phyloP scores from a whole-genome alignment of 345 rosid species.

The Corchorus olitorius region DNA sequence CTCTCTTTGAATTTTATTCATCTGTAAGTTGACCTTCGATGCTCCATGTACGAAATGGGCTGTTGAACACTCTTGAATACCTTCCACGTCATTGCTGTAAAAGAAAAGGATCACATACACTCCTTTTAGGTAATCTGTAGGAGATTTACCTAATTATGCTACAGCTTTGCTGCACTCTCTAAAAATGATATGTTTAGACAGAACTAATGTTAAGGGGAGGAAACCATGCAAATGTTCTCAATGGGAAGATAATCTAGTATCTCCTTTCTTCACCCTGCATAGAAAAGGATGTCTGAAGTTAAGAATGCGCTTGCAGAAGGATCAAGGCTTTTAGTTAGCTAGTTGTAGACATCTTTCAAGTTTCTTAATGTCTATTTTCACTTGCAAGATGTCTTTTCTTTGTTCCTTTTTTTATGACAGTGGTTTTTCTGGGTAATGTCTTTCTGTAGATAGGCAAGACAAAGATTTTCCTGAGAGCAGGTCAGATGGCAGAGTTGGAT shows the following conservation, averaged over 20 bases:
- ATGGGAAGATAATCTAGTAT: not conserved
- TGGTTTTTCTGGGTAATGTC: slow-evolving; percentile 10
- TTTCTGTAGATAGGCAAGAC: slow-evolving; percentile 81
- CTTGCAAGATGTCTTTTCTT: not conserved
- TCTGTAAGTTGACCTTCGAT: not conserved
- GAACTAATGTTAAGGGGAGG: not conserved
- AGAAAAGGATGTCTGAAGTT: slow-evolving; percentile 6
- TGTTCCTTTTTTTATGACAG: not conserved
- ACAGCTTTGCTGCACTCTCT: not conserved
- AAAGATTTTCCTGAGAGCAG: slow-evolving; percentile 94
- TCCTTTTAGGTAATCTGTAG: not conserved
- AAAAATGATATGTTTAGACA: not conserved
- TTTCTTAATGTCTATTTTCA: slow-evolving; percentile 16
- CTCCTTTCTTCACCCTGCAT: not conserved
- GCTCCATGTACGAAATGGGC: not conserved
- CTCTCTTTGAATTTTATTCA: not conserved
- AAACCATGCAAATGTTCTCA: not conserved
- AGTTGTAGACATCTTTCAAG: not conserved
- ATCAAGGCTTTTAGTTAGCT: not conserved
- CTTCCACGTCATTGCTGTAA: not conserved
- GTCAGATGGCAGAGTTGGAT: slow-evolving; percentile 99
- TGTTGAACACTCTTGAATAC: not conserved
- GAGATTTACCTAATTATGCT: not conserved
- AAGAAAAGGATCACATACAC: not conserved
- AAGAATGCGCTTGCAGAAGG: not conserved